These are phyloP conservation scores for Stygiomarasmius scandens DNA, from an alignment of 1,284 basidiomycete genomes.

Conservation along the genomic window DNA sequence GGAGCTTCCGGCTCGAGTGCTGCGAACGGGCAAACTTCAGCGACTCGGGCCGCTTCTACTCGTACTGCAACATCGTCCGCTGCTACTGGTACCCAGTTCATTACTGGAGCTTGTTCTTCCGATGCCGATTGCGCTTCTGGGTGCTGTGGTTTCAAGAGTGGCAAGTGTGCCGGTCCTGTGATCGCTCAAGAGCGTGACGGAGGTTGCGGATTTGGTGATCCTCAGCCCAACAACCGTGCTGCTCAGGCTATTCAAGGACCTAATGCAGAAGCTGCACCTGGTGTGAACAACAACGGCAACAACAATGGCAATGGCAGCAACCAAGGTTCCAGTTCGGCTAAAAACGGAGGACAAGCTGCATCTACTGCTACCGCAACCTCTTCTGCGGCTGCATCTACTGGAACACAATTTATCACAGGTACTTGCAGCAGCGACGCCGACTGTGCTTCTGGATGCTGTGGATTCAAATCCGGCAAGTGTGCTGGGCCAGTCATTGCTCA, in stretches of 20 bases:
- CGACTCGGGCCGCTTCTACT: background rate
- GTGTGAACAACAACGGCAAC: background rate
- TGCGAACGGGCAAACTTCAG: background rate
- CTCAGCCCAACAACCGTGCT: background rate
- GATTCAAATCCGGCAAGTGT: background rate
- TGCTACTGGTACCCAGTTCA: background rate
- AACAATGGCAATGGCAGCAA: background rate
- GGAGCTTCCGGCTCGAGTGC: background rate
- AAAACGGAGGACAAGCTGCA: background rate
- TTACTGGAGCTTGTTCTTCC: background rate
- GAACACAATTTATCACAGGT: background rate
- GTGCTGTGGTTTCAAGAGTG: background rate
- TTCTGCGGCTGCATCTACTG: background rate
- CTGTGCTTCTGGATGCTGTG: background rate
- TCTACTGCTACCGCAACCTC: slow-evolving; percentile 1
- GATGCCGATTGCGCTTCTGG: background rate
- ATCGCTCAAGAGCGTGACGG: slow-evolving; percentile 7
- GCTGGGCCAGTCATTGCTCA: background rate
- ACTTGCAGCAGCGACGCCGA: background rate
- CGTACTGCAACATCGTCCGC: background rate
- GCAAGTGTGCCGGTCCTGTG: background rate
- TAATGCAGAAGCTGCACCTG: slow-evolving; percentile 1
- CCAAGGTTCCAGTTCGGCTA: background rate
- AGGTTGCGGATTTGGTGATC: background rate
- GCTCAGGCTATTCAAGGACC: slow-evolving; percentile 3